These are phyloP conservation scores for Bruguiera gymnorhiza DNA, from an alignment of 345 rosid genomes.

Conservation along the genomic window DNA sequence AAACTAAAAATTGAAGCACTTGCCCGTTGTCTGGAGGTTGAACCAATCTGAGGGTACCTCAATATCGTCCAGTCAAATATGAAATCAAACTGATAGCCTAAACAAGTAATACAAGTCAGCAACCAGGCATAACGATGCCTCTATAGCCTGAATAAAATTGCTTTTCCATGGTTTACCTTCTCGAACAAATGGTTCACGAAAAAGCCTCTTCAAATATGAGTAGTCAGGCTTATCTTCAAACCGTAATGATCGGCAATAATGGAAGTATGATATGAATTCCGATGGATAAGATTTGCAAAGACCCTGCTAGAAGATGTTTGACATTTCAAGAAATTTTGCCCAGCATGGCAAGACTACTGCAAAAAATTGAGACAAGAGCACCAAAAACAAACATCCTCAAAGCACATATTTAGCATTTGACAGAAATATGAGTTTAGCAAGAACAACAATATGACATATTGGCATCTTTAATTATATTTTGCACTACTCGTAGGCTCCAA, in stretches of 20 bases:
- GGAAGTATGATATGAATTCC: constrained; percentile 31
- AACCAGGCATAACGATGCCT: too few relatives aligned
- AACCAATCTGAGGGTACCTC: constrained; percentile 29
- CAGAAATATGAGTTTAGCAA: not conserved
- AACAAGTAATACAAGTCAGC: not conserved
- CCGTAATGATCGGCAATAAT: constrained; percentile 28
- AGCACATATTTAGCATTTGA: not conserved
- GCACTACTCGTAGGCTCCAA: not conserved
- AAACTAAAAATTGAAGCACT: not conserved
- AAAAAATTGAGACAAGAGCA: too few relatives aligned
- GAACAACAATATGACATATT: not conserved
- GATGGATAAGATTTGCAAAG: constrained; percentile 32
- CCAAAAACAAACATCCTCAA: too few relatives aligned
- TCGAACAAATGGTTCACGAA: constrained; percentile 27
- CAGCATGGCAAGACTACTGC: too few relatives aligned
- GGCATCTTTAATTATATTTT: not conserved
- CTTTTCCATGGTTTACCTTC: constrained; percentile 21
- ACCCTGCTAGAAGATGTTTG: constrained; percentile 9
- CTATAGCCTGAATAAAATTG: not conserved
- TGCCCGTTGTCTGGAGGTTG: constrained; percentile 24
- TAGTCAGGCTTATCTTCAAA: constrained; percentile 34
- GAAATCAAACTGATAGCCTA: constrained; percentile 19
- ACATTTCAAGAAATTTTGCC: not conserved
- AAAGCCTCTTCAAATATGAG: constrained; percentile 29
- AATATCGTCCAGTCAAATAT: constrained; percentile 28